A percentile compares a stretch with the other conserved stretches of the same genome.
Evolutionary conservation across 1,284 basidiomycete genomes (phyloP).

Genomic region (Sutorius eximius): DNA sequence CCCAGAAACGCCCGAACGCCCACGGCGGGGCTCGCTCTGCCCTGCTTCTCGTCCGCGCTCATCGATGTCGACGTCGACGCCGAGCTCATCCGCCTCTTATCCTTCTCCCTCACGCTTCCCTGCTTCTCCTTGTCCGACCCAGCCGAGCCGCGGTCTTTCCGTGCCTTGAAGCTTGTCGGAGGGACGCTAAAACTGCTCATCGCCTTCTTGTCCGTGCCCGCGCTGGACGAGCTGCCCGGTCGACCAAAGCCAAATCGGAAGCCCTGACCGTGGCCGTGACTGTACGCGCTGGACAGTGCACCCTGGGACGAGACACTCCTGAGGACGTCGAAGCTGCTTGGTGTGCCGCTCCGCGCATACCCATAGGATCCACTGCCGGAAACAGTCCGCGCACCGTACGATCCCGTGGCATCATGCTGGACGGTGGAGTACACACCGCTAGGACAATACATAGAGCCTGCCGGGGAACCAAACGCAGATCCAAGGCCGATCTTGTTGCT

Average conservation of each 20-base stretch:
- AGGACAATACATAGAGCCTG: slow-evolving; percentile 21
- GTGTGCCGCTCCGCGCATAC: slow-evolving; percentile 26
- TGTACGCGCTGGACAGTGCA: slow-evolving; percentile 26
- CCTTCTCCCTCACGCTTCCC: slow-evolving; percentile 16
- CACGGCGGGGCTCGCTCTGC: slow-evolving; percentile 19
- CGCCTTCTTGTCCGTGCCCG: slow-evolving; percentile 16
- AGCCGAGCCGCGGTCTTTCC: slow-evolving; percentile 26
- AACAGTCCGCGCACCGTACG: slow-evolving; percentile 16
- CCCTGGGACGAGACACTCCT: slow-evolving; percentile 35
- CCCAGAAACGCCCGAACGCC: slow-evolving; percentile 31
- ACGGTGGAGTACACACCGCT: slow-evolving; percentile 6
- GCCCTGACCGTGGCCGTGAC: slow-evolving; percentile 16
- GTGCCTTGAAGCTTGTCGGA: slow-evolving; percentile 29
- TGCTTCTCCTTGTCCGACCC: slow-evolving; percentile 22
- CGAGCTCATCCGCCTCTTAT: slow-evolving; percentile 16
- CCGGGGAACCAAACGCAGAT: slow-evolving; percentile 32
- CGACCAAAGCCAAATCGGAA: slow-evolving; percentile 23
- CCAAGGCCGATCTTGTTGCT: slow-evolving; percentile 21
- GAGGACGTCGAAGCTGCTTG: slow-evolving; percentile 29
- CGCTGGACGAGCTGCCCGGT: slow-evolving; percentile 21
- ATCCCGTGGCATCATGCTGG: slow-evolving; percentile 22
- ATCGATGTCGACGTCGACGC: slow-evolving; percentile 18
- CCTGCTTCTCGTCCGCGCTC: slow-evolving; percentile 28
- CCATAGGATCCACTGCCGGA: slow-evolving; percentile 30
- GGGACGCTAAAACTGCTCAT: slow-evolving; percentile 20